Conservation (phyloP, 768 basidiomycete species). For the Xerocomus potaroensis region DNA sequence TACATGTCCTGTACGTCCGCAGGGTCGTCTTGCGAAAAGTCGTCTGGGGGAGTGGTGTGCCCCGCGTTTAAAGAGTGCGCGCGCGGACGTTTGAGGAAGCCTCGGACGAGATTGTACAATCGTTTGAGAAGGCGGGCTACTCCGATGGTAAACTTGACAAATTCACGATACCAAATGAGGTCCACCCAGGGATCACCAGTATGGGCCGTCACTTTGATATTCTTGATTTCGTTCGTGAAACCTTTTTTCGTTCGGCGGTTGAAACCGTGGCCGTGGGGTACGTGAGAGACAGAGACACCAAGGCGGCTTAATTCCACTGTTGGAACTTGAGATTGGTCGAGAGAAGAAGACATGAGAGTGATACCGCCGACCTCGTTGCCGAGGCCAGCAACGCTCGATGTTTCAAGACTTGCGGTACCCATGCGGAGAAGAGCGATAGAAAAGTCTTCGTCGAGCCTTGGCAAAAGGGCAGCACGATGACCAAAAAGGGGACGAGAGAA, state of each 20-base stretch:
- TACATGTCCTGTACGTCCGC: constrained; percentile 42
- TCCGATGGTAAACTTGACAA: constrained; percentile 31
- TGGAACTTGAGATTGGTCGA: constrained; percentile 24
- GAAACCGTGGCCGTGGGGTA: constrained; percentile 25
- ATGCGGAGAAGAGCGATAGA: constrained; percentile 65
- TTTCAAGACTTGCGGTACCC: constrained; percentile 72
- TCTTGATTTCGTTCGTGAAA: constrained; percentile 49
- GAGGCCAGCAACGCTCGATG: constrained; percentile 65
- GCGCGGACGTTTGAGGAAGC: constrained; percentile 16
- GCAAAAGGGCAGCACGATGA: constrained; percentile 36
- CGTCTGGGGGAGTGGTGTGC: constrained; percentile 6
- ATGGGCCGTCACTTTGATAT: constrained; percentile 32
- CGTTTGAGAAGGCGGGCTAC: constrained; percentile 26
- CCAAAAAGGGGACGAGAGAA: constrained; percentile 61
- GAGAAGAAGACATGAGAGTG: constrained; percentile 15
- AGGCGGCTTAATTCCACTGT: constrained; percentile 38
- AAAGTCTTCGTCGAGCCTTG: constrained; percentile 70
- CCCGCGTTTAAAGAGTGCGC: constrained; percentile 6
- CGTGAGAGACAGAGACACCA: constrained; percentile 38
- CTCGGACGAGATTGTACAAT: constrained; percentile 13
- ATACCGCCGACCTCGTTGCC: constrained; percentile 70
- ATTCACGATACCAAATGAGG: constrained; percentile 39
- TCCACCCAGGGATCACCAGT: constrained; percentile 39
- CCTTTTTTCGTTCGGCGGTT: constrained; percentile 31
- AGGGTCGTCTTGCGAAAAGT: constrained; percentile 7